phyloP scores from a whole-genome alignment of 768 basidiomycete species.

The Podaxis mareebaensis region DNA sequence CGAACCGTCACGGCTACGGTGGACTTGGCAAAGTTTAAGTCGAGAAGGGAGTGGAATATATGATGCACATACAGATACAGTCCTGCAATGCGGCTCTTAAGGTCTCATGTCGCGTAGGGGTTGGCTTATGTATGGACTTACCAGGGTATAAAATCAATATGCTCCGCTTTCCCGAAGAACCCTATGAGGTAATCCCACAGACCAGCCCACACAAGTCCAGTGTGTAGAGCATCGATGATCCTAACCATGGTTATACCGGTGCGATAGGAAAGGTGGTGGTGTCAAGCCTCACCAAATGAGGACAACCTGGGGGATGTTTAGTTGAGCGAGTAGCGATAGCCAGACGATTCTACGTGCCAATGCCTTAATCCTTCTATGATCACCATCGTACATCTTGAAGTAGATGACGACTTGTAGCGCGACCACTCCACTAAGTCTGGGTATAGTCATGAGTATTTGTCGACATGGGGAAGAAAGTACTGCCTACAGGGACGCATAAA shows the following conservation, averaged over 20 bases:
- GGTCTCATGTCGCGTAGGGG: not conserved
- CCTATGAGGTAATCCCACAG: conserved; percentile 41
- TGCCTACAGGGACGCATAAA: conserved; percentile 37
- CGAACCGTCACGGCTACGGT: conserved; percentile 29
- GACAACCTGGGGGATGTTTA: conserved; percentile 27
- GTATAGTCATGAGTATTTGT: not conserved
- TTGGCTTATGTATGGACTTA: conserved; percentile 17
- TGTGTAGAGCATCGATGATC: conserved; percentile 39
- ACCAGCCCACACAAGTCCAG: conserved; percentile 36
- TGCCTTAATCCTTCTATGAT: conserved; percentile 25
- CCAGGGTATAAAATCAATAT: conserved; percentile 38
- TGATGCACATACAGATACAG: conserved; percentile 11
- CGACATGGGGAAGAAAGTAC: not conserved
- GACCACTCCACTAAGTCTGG: conserved; percentile 32
- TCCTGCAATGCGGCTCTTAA: not conserved
- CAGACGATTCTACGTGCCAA: conserved; percentile 25
- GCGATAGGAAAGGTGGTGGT: conserved; percentile 14
- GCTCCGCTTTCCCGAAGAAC: conserved; percentile 27
- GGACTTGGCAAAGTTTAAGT: conserved; percentile 17
- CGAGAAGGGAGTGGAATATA: not conserved
- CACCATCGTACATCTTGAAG: conserved; percentile 34
- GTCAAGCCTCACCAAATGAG: conserved; percentile 30
- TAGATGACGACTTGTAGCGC: conserved; percentile 35
- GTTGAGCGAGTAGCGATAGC: not conserved
- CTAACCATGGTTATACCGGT: conserved; percentile 21